These are phyloP conservation scores for Annulohypoxylon bovei DNA, from an alignment of 495 filamentous ascomycete species.

Conservation along the genomic window DNA sequence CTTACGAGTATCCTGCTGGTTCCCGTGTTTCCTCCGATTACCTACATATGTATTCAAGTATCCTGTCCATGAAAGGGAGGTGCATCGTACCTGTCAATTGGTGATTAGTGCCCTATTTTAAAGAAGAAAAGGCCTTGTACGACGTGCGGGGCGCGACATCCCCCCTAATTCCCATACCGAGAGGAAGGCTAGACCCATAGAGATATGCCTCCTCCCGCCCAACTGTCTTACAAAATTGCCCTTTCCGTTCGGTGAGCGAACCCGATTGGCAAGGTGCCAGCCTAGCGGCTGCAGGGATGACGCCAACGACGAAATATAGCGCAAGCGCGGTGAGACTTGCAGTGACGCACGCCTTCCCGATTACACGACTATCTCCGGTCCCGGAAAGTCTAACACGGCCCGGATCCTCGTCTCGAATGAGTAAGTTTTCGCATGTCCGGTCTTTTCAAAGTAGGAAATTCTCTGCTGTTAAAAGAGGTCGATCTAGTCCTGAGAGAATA, in stretches of 20 bases:
- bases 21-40: not conserved
- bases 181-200: too few relatives aligned
- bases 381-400: conserved; percentile 26
- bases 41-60: not conserved
- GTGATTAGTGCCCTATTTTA: not conserved
- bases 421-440: not conserved
- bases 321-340: not conserved
- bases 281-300: conserved; percentile 8
- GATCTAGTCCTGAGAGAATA: not conserved
- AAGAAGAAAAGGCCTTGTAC: not conserved
- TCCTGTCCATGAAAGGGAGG: too few relatives aligned
- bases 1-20: not conserved
- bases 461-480: not conserved
- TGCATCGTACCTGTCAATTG: not conserved
- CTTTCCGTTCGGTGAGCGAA: not conserved
- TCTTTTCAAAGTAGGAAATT: not conserved
- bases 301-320: not conserved
- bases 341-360: conserved; percentile 24
- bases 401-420: not conserved
- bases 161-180: not conserved
- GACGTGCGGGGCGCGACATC: not conserved
- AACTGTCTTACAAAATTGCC: not conserved
- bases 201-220: not conserved
- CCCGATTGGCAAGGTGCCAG: not conserved
- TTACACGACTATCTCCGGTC: conserved; percentile 27